Percentiles rank a stretch among this genome's conserved stretches.
Evolutionary conservation across 1,284 basidiomycete species (phyloP).

Genomic region (Caloboletus firmus): DNA sequence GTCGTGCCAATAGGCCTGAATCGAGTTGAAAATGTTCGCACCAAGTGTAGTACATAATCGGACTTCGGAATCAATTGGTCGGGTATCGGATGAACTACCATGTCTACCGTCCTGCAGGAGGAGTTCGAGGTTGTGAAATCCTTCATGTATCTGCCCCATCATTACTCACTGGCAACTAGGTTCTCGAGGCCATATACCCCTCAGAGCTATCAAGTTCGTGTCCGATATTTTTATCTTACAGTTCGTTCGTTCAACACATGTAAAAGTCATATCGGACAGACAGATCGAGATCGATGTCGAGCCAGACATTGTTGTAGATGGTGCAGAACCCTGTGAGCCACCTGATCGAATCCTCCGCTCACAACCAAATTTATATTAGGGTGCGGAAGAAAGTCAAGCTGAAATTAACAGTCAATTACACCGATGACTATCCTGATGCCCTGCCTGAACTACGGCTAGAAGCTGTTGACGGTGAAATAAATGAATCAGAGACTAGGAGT

Average conservation of each 20-base stretch:
- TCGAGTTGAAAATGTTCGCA: slow-evolving; percentile 9
- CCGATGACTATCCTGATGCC: slow-evolving; percentile 70
- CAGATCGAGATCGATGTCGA: slow-evolving; percentile 85
- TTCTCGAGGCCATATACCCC: slow-evolving; percentile 94
- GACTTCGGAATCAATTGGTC: slow-evolving; percentile 25
- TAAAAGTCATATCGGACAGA: slow-evolving; percentile 80
- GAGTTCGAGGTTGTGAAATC: slow-evolving; percentile 77
- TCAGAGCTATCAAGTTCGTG: slow-evolving; percentile 89
- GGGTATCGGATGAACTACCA: slow-evolving; percentile 35
- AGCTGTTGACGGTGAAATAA: slow-evolving; percentile 67
- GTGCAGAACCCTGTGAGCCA: slow-evolving; percentile 57
- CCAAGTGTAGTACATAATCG: slow-evolving; percentile 22
- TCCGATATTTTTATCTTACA: slow-evolving; percentile 24
- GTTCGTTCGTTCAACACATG: slow-evolving; percentile 48
- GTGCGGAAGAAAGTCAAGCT: slow-evolving; percentile 65
- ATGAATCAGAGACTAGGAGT: slow-evolving; percentile 53
- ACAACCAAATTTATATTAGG: slow-evolving; percentile 19
- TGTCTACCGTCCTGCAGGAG: slow-evolving; percentile 70
- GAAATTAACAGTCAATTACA: slow-evolving; percentile 68
- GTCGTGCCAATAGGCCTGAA: neutral
- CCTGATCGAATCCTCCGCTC: slow-evolving; percentile 7
- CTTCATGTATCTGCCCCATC: slow-evolving; percentile 1
- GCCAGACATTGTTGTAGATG: slow-evolving; percentile 76
- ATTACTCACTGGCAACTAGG: slow-evolving; percentile 47
- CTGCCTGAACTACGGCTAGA: slow-evolving; percentile 76